These are phyloP conservation scores for Lentinula sp. DNA, from an alignment of 768 basidiomycete genomes.

Conservation along the genomic window DNA sequence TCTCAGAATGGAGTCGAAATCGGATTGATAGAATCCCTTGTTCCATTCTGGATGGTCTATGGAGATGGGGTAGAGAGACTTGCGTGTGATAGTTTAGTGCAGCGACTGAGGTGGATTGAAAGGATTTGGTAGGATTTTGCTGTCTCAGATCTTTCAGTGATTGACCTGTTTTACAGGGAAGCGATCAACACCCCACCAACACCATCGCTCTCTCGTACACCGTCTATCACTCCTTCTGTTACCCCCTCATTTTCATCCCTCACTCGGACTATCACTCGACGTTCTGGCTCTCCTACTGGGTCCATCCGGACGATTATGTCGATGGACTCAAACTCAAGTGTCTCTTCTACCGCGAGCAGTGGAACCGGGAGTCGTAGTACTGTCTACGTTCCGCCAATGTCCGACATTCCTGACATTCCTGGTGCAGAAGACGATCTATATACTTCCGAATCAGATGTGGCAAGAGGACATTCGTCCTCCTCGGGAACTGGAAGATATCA, in stretches of 20 bases:
- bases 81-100: constrained; percentile 82
- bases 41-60: constrained; percentile 90
- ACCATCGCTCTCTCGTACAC: constrained; percentile 36
- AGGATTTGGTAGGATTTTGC: constrained; percentile 65
- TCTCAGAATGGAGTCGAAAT: not conserved
- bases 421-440: constrained; percentile 33
- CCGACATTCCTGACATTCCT: constrained; percentile 56
- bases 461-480: not conserved
- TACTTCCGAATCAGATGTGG: constrained; percentile 3
- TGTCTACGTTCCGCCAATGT: constrained; percentile 72
- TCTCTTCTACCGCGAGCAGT: constrained; percentile 33
- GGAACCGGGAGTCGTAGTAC: constrained; percentile 61
- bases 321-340: constrained; percentile 36
- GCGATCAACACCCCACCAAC: constrained; percentile 61
- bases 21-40: constrained; percentile 62
- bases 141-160: not conserved
- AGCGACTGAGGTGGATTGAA: constrained; percentile 88
- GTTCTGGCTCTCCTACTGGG: constrained; percentile 37
- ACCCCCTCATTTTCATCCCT: constrained; percentile 30
- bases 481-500: constrained; percentile 4
- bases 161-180: constrained; percentile 46
- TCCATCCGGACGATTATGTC: constrained; percentile 70
- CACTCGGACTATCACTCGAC: constrained; percentile 4
- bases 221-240: constrained; percentile 38
- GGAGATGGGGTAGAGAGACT: constrained; percentile 84